Evolutionary conservation across 73 alveolate species (phyloP).

Genomic region (Tetrahymena borealis): DNA sequence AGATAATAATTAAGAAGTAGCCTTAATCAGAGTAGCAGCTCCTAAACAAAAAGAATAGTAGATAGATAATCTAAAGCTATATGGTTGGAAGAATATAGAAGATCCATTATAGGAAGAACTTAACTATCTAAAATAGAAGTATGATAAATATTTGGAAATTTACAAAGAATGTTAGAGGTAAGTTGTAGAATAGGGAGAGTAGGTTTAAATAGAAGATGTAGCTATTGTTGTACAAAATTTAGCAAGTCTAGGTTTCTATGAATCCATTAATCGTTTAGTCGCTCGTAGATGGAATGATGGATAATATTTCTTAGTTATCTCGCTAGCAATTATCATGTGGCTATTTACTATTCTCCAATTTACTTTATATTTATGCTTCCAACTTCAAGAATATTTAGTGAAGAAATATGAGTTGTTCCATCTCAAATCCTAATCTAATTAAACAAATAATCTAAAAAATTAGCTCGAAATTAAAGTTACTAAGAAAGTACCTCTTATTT

Average conservation of each 20-base stretch:
- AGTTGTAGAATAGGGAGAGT: not conserved
- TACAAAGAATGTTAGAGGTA: not conserved
- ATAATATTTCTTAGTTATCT: not conserved
- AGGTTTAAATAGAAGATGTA: not conserved
- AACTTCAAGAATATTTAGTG: not conserved
- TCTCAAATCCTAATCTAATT: not conserved
- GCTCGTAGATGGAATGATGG: not conserved
- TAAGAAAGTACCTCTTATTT: not conserved
- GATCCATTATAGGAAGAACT: not conserved
- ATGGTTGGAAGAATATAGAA: not conserved
- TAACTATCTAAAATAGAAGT: not conserved
- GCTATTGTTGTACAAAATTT: not conserved
- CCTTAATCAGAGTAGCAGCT: not conserved
- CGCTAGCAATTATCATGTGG: not conserved
- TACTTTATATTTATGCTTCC: not conserved
- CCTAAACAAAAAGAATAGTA: not conserved
- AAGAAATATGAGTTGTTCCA: not conserved
- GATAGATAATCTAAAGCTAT: not conserved
- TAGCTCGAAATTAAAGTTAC: not conserved
- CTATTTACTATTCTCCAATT: not conserved
- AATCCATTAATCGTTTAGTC: not conserved
- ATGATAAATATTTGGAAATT: not conserved
- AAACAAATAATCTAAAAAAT: not conserved
- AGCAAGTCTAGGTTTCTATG: not conserved
- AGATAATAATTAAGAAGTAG: not conserved